phyloP scores from a whole-genome alignment of 257 asterid genomes.

The Solanum arcanum region DNA sequence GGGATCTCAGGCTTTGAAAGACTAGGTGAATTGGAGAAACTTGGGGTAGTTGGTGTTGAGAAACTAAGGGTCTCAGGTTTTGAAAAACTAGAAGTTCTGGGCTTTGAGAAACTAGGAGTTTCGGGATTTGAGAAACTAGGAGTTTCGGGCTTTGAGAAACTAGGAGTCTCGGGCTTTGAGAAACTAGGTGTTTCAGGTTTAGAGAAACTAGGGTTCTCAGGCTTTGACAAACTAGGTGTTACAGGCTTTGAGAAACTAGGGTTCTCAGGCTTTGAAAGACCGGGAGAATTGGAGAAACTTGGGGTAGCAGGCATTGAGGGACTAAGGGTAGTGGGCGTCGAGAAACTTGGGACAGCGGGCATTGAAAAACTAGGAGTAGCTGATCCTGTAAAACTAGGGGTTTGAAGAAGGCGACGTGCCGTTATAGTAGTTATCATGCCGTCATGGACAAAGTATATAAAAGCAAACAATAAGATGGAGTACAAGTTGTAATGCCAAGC shows the following conservation, averaged over 20 bases:
- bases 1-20: neutral
- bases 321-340: neutral
- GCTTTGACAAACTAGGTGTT: neutral
- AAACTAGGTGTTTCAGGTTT: neutral
- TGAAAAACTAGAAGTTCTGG: neutral
- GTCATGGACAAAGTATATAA: slow-evolving; percentile 2
- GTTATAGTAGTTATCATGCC: neutral
- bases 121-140: neutral
- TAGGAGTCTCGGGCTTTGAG: neutral
- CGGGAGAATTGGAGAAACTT: neutral
- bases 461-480: neutral
- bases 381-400: neutral
- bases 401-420: slow-evolving; percentile 12
- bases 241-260: neutral
- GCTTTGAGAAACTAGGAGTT: neutral
- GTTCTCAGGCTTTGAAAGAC: neutral
- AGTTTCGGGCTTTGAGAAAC: rapidly evolving
- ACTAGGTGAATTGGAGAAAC: neutral
- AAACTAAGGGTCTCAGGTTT: neutral
- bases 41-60: neutral
- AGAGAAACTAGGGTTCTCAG: neutral
- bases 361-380: neutral
- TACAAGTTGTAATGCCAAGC: neutral
- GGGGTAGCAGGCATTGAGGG: neutral
- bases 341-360: neutral